Conservation (phyloP, 2,329 filamentous ascomycete species). For the Cryphonectria radicalis region DNA sequence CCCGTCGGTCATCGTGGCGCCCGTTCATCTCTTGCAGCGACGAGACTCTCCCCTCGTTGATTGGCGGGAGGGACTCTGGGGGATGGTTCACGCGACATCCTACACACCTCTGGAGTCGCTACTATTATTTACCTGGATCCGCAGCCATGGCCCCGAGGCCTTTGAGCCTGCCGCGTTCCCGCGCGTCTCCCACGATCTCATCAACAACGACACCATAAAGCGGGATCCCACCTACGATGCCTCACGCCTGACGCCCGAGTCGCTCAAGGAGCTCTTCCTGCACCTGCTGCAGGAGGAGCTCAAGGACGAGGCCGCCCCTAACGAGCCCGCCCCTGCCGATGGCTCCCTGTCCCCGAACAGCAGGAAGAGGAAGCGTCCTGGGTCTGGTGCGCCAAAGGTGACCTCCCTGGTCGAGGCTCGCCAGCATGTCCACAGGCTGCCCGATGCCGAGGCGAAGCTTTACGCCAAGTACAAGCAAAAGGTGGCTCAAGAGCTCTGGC, state of each 20-base stretch:
- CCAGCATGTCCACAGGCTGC: constrained; percentile 70
- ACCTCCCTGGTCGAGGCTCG: constrained; percentile 69
- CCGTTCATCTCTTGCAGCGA: constrained; percentile 41
- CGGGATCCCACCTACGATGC: constrained; percentile 74
- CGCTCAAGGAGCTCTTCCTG: constrained; percentile 79
- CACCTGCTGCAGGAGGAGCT: constrained; percentile 74
- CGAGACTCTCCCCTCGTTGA: constrained; percentile 39
- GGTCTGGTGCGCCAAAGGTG: constrained; percentile 53
- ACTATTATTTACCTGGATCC: constrained; percentile 40
- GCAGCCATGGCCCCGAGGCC: constrained; percentile 37
- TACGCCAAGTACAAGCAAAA: constrained; percentile 76
- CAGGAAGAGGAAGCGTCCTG: constrained; percentile 76
- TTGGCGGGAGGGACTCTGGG: constrained; percentile 41
- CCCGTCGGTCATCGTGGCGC: constrained; percentile 39
- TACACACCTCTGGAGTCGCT: constrained; percentile 44
- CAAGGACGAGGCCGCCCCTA: constrained; percentile 26
- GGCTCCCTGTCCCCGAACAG: constrained; percentile 58
- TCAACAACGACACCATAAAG: constrained; percentile 73
- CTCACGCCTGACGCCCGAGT: constrained; percentile 73
- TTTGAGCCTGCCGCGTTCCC: constrained; percentile 39
- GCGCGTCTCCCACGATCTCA: constrained; percentile 62
- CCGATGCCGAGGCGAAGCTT: constrained; percentile 71
- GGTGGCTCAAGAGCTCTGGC: constrained; percentile 70
- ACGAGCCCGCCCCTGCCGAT: constrained; percentile 45
- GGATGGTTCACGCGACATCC: constrained; percentile 40